These are phyloP conservation scores for Vaccinium corymbosum DNA, from an alignment of 148 eudicot species.

Conservation along the genomic window DNA sequence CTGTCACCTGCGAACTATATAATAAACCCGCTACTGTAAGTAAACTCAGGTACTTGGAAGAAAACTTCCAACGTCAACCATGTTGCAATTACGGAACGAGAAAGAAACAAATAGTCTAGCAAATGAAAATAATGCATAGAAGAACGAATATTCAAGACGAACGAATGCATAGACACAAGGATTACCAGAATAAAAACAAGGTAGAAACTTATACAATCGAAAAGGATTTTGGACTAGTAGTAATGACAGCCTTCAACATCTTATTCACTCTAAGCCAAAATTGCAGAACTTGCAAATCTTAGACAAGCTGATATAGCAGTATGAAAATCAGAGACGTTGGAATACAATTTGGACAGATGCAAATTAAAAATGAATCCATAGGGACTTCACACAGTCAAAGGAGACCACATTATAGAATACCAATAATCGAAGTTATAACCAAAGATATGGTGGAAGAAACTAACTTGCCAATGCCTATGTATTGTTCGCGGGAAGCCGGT, in stretches of 20 bases:
- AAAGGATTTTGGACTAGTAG: background rate
- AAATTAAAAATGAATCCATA: background rate
- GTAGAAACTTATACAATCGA: background rate
- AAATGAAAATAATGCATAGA: background rate
- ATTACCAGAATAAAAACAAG: background rate
- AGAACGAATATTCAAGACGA: background rate
- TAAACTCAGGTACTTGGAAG: background rate
- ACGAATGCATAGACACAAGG: background rate
- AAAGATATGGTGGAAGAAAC: constrained; percentile 20
- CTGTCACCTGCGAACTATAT: constrained; percentile 76
- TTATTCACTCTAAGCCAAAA: background rate
- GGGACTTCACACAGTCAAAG: background rate
- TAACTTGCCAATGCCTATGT: constrained; percentile 71
- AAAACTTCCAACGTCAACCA: background rate
- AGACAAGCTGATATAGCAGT: background rate
- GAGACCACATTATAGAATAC: background rate
- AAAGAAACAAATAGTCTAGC: background rate
- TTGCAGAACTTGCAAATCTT: background rate
- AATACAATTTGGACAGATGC: background rate
- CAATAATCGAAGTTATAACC: no score
- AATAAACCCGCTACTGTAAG: constrained; percentile 11
- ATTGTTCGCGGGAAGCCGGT: constrained; percentile 75
- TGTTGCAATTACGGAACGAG: background rate
- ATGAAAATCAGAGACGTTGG: background rate
- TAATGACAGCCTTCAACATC: background rate